Conservation (phyloP, 352 stramenopile genomes). For the Pilasporangium apinafurcum region DNA sequence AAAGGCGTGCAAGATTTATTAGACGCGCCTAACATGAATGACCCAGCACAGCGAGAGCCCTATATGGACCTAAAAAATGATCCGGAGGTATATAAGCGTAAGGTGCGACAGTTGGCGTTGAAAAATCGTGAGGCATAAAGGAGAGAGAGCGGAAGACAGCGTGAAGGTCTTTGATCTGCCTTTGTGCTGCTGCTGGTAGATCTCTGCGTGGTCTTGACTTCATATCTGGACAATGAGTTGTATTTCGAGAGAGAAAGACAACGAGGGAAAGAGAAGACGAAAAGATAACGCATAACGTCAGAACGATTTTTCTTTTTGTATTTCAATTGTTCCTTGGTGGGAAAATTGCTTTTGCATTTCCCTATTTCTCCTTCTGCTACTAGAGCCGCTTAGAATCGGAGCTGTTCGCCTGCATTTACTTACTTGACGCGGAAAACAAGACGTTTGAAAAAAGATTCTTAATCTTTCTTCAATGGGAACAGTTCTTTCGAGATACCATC, state of each 20-base stretch:
- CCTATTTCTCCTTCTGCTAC: background rate
- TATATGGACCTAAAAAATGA: slow-evolving; percentile 89
- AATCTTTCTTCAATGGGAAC: slow-evolving; percentile 96
- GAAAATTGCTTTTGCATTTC: no score
- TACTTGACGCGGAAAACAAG: no score
- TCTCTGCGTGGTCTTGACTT: no score
- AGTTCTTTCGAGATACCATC: slow-evolving; percentile 87
- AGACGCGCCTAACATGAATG: slow-evolving; percentile 84
- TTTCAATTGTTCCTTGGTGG: background rate
- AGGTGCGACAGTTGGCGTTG: slow-evolving; percentile 74
- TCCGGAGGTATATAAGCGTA: slow-evolving; percentile 84
- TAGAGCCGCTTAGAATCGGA: background rate
- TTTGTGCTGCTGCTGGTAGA: no score
- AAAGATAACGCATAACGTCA: background rate
- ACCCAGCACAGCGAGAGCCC: slow-evolving; percentile 80
- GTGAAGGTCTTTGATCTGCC: background rate
- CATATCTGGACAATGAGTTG: no score
- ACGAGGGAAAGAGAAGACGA: background rate
- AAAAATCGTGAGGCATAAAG: slow-evolving; percentile 80
- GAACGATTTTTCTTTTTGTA: background rate
- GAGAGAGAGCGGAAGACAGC: background rate
- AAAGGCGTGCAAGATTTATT: slow-evolving; percentile 94
- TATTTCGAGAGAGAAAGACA: background rate
- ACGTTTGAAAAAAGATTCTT: no score
- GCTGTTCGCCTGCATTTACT: background rate